Percentiles rank a stretch among this genome's conserved stretches.
These are phyloP conservation scores for Iberis pinnata DNA, from an alignment of 345 rosid species.

Conservation along the genomic window DNA sequence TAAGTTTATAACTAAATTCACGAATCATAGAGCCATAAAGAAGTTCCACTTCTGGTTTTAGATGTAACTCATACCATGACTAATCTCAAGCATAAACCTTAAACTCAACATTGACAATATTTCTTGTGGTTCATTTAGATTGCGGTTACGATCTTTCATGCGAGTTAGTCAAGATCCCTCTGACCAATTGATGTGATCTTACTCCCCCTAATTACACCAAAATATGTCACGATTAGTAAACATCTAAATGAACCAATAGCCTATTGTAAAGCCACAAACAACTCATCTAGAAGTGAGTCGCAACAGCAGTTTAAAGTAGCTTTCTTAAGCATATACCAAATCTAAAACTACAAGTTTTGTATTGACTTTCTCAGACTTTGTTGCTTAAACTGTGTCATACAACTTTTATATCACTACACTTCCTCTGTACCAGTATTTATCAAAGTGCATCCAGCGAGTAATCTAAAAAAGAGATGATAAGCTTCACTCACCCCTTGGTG, in stretches of 20 bases:
- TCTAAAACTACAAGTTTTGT: too few relatives aligned
- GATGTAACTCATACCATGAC: conserved; percentile 19
- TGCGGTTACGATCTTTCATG: conserved; percentile 56
- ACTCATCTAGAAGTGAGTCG: neutral
- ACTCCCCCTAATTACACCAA: conserved; percentile 51
- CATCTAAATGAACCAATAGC: neutral
- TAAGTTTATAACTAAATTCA: too few relatives aligned
- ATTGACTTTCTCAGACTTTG: too few relatives aligned
- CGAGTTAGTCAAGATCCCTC: conserved; percentile 90
- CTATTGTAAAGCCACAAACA: neutral
- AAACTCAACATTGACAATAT: conserved; percentile 6
- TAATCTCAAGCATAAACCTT: conserved; percentile 20
- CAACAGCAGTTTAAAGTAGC: neutral
- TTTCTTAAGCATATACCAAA: neutral
- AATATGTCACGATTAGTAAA: neutral
- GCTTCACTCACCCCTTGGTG: conserved; percentile 31
- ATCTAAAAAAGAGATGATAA: neutral
- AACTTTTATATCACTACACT: too few relatives aligned
- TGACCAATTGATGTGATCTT: conserved; percentile 77
- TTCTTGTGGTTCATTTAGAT: conserved; percentile 13
- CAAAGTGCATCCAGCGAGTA: neutral
- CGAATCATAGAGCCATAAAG: too few relatives aligned
- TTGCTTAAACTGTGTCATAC: too few relatives aligned
- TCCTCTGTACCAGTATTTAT: neutral
- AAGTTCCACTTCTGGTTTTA: too few relatives aligned